Base-by-base conservation (phyloP, 805 yeast species). In the Metschnikowia reukaufii region DNA sequence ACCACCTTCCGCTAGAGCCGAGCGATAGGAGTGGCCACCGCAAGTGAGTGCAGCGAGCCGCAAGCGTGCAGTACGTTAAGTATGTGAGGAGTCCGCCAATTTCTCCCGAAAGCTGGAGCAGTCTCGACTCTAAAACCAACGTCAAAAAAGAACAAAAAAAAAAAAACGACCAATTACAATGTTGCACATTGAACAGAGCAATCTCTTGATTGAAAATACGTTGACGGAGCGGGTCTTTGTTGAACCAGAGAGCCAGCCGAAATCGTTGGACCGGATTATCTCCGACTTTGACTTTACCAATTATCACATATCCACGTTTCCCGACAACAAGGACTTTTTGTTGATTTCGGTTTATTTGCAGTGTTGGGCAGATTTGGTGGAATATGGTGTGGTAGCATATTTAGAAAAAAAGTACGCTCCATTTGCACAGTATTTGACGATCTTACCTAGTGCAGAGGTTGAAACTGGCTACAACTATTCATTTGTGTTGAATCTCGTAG, bases 251-350 rank as follows among this genome's bases (percentile, higher is more conserved):
- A 52, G 56, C 1, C 42, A 52, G 20, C 47, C 56, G 36, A 70
- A 77, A 40, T 69, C 81, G 5, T 73, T 89, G 52, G 97, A 94
- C 68, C 81, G 97, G 65, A 83, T 92, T 51, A 81, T 94, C 52
- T 84, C 96, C 33, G 99, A 94, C 72, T 94, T 94, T 59, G 99
- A 94, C 67, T 89, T 89, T 70, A 96, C 97, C 41, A 87, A 94
- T 25, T 91, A 87, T 68, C 98, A 92, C 66, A 74, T 94, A 51
- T 85, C 96, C 39, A 92, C 95, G n/a, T 47, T 65, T 15, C 88
- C 91, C 2, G 90, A 83, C 55, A 74, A 81, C 50, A 88, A 85
- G 69, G 66, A 83, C 30, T 61, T 78, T 63, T 67, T 89, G 48
- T 70, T 86, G 53, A 70, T 89, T 20, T 85, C 94, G 19, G 73